Base-by-base conservation (phyloP, 208 protist species). In the Pavlovales sp. region DNA sequence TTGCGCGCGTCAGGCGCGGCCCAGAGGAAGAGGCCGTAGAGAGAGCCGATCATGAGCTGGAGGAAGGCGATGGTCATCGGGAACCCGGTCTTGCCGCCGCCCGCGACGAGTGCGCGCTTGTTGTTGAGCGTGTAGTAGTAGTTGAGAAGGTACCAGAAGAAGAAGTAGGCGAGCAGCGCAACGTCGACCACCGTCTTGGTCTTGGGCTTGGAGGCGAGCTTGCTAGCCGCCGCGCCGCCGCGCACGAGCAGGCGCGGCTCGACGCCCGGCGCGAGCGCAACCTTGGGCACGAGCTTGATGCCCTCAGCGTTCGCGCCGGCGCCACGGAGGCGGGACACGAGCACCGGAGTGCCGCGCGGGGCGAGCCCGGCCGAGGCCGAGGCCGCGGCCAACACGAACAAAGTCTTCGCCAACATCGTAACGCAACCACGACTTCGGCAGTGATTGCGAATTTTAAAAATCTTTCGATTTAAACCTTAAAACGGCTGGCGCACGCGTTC, bases 91-190 rank as follows among this genome's bases (percentile, higher is more conserved):
- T 67, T 67, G 67, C 32, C 83, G 83, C 71, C 71, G 39, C 37
- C 83, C 67, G 39, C 76, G 67, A 37, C 8, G 83, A 71, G 57
- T 28, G 83, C 83, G 71, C 11, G 39, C 83, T 87, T 87, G 71
- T 87, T 87, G 83, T 87, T 87, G 32, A 87, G 83, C 39, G 83
- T 87, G 46, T 87, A 87, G 83, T 79, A 87, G 83, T 87, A 87
- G 83, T 87, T 87, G 83, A 34, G 39, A 1, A 87, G n/a, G 83
- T 87, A 87, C 83, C 83, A 87, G 20, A 67, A 67, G 41, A 28
- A 18, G 83, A 87, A 87, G 82, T 46, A 86, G 37, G 34, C 20
- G 10, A 87, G 0, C 32, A 79, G 83, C 30, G 8, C n/a, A 26
- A 41, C 5, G 67, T 87, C 83, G 71, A 40, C 7, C 67, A 75